Base-by-base conservation (phyloP, 225 moss, liverwort and hornwort genomes). In the Physcomitrellopsis africana region DNA sequence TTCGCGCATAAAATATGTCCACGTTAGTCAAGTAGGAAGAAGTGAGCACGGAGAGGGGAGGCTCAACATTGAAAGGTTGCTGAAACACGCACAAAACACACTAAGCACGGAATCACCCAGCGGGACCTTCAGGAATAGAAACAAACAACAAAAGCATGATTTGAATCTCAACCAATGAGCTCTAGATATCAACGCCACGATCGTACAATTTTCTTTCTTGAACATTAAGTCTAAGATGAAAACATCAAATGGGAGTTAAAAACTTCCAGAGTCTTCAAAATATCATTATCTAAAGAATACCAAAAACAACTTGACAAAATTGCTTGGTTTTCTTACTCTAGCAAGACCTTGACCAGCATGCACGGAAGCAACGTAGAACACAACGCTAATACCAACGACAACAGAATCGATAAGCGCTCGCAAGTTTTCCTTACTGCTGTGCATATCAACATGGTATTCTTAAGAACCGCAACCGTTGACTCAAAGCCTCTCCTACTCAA, bases 11-110 rank as follows among this genome's bases (percentile, higher is more conserved):
- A 63, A 89, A 91, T 48, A 86, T 63, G 60, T 89, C 87, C 17
- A 81, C 68, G 18, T 84, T 86, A 58, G 88, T 94, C 29, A 94
- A 80, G 73, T 83, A 91, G 20, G 86, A 87, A 49, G 72, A 65
- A 63, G 76, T 83, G 24, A 94, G 41, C 44, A 87, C 78, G 26
- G 77, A 71, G 22, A 82, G 56, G 10, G 81, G 83, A 60, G 93
- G 83, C 76, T 94, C 88, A n/a, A 83, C 88, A 78, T 94, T 93
- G 63, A 89, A 94, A 68, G 89, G 89, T 68, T 87, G 87, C 88
- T 88, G 76, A 45, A 77, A 63, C 13, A 49, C 3, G 9, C 11
- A 27, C 11, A 58, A 37, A 18, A 70, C 16, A 20, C 11, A 63
- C 1, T 48, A 45, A 67, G 1, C 26, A 48, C 41, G 23, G 15